phyloP scores from a whole-genome alignment of 768 basidiomycete genomes.

The Tulasnella sp. region DNA sequence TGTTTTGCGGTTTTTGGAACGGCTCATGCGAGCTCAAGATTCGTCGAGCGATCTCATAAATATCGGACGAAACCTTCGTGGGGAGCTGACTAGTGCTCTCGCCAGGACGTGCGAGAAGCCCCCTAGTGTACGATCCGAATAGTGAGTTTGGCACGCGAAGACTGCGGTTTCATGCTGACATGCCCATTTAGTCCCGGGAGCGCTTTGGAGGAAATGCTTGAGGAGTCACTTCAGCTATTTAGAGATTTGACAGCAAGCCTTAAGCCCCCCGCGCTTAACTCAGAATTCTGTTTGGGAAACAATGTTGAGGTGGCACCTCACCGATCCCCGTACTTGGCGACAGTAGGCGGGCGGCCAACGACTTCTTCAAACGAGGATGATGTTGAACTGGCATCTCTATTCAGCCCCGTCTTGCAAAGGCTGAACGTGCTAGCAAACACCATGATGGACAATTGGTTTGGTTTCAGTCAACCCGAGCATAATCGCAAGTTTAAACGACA shows the following conservation, averaged over 20 bases:
- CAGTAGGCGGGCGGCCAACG: not conserved
- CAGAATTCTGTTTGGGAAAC: too few relatives aligned
- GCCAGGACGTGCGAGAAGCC: not conserved
- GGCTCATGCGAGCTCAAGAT: not conserved
- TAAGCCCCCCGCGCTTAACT: too few relatives aligned
- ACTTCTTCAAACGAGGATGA: not conserved
- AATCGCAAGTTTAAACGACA: not conserved
- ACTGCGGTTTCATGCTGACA: too few relatives aligned
- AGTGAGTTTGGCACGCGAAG: not conserved
- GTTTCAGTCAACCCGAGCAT: not conserved
- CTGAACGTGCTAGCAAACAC: not conserved
- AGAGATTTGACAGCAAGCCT: too few relatives aligned
- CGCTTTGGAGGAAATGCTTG: too few relatives aligned
- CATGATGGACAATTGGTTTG: not conserved
- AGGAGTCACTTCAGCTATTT: too few relatives aligned
- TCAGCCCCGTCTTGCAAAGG: not conserved
- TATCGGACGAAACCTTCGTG: not conserved
- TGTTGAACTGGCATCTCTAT: not conserved
- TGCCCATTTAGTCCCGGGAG: too few relatives aligned
- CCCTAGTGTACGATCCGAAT: not conserved
- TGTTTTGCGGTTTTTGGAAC: not conserved
- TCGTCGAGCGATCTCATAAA: not conserved
- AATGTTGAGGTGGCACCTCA: not conserved
- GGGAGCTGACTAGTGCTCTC: not conserved
- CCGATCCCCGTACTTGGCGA: not conserved